Conservation (phyloP, 257 asterid genomes). For the Solanum pennellii region DNA sequence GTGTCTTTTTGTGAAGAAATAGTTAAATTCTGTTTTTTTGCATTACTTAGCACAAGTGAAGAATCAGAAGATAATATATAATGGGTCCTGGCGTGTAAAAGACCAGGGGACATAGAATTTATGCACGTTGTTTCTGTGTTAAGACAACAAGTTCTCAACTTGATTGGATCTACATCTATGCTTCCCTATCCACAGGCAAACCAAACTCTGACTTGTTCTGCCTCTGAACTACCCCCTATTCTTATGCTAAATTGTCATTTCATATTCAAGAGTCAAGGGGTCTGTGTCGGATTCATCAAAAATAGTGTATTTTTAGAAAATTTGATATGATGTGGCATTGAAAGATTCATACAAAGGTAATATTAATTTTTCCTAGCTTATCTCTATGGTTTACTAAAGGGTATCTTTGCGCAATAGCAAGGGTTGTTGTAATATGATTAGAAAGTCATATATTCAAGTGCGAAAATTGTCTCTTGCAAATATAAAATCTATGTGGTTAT, state of each 20-base stretch:
- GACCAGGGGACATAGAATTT: slow-evolving; percentile 32
- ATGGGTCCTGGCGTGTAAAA: slow-evolving; percentile 18
- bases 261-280: not conserved
- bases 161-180: slow-evolving; percentile 69
- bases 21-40: not conserved
- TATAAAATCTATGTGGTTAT: not conserved
- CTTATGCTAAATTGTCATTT: not conserved
- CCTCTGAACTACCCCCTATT: slow-evolving; percentile 9
- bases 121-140: slow-evolving; percentile 8
- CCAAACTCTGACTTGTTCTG: slow-evolving; percentile 19
- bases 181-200: slow-evolving; percentile 35
- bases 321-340: fast-evolving
- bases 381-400: not conserved
- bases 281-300: not conserved
- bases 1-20: not conserved
- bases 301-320: not conserved
- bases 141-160: slow-evolving; percentile 3
- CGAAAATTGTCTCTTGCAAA: not conserved
- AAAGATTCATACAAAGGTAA: not conserved
- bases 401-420: not conserved
- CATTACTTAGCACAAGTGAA: not conserved
- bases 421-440: not conserved
- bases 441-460: not conserved
- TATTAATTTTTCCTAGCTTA: not conserved
- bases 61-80: slow-evolving; percentile 14